Conservation (phyloP, 1,139 yeast species). For the Pneumocystis sp. region DNA sequence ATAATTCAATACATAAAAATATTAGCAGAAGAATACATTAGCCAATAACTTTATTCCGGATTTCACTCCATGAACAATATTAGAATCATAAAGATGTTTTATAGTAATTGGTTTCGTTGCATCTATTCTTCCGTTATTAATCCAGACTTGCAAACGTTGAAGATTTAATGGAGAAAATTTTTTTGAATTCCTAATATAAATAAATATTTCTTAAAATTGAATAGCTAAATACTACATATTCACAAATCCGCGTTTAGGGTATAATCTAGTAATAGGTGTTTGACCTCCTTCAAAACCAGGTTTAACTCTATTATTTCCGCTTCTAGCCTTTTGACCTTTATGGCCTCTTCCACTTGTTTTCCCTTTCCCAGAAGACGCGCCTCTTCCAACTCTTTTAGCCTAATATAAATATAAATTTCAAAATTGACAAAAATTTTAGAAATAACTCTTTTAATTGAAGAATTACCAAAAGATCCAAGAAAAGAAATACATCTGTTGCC, state of each 20-base stretch:
- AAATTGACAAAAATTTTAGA: neutral
- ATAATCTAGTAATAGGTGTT: constrained; percentile 76
- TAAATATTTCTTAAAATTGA: neutral
- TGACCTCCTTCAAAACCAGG: constrained; percentile 99
- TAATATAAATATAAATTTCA: neutral
- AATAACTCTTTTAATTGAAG: constrained; percentile 26
- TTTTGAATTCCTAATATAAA: constrained; percentile 17
- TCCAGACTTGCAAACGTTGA: constrained; percentile 45
- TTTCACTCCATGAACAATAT: constrained; percentile 56
- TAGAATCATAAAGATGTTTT: constrained; percentile 53
- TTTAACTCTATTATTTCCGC: constrained; percentile 47
- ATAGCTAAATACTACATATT: constrained; percentile 28
- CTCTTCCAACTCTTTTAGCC: constrained; percentile 75
- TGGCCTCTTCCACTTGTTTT: constrained; percentile 96
- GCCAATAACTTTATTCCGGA: constrained; percentile 78
- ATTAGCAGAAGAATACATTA: constrained; percentile 18
- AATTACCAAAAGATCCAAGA: constrained; percentile 13
- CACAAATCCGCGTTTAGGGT: constrained; percentile 83
- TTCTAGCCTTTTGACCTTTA: constrained; percentile 94
- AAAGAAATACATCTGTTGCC: constrained; percentile 6
- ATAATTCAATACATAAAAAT: constrained; percentile 13
- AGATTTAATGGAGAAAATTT: constrained; percentile 26
- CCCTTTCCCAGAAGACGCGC: constrained; percentile 83
- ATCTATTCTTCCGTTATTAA: constrained; percentile 31
- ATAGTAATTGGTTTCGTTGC: constrained; percentile 50